Percentiles rank a stretch among this genome's conserved stretches.
These are phyloP conservation scores for Candida sanyaensis DNA, from an alignment of 1,139 yeast species.

Conservation along the genomic window DNA sequence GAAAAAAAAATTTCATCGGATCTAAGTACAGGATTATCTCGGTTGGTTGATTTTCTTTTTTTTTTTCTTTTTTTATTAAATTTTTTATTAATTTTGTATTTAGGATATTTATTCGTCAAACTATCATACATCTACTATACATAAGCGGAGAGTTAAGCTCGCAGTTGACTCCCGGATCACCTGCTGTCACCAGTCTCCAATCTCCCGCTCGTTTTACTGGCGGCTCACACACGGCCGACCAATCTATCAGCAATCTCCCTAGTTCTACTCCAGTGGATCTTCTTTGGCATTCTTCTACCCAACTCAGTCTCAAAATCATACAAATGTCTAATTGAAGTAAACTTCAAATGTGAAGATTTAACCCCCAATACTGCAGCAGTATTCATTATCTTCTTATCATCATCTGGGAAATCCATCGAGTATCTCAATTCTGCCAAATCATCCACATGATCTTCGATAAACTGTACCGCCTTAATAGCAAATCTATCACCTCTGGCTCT, in stretches of 20 bases:
- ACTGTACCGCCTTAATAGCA: constrained; percentile 85
- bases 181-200: too few relatives aligned
- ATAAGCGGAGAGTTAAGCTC: too few relatives aligned
- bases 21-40: too few relatives aligned
- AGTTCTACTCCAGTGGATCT: constrained; percentile 76
- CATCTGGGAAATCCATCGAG: constrained; percentile 34
- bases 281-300: constrained; percentile 82
- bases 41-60: too few relatives aligned
- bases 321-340: constrained; percentile 70
- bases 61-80: too few relatives aligned
- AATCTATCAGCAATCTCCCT: constrained; percentile 82
- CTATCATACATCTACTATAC: too few relatives aligned
- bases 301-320: constrained; percentile 87
- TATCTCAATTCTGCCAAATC: constrained; percentile 25
- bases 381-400: constrained; percentile 35
- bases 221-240: constrained; percentile 59
- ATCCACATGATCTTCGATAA: constrained; percentile 58
- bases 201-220: too few relatives aligned
- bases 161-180: too few relatives aligned
- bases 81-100: too few relatives aligned
- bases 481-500: constrained; percentile 89
- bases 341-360: constrained; percentile 72
- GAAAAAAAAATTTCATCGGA: too few relatives aligned
- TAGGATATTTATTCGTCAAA: too few relatives aligned
- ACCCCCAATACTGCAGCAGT: constrained; percentile 91